Percentiles rank a stretch among this genome's conserved stretches.
phyloP scores from a whole-genome alignment of 1,284 basidiomycete genomes.

The Limonomyces culmigenus region DNA sequence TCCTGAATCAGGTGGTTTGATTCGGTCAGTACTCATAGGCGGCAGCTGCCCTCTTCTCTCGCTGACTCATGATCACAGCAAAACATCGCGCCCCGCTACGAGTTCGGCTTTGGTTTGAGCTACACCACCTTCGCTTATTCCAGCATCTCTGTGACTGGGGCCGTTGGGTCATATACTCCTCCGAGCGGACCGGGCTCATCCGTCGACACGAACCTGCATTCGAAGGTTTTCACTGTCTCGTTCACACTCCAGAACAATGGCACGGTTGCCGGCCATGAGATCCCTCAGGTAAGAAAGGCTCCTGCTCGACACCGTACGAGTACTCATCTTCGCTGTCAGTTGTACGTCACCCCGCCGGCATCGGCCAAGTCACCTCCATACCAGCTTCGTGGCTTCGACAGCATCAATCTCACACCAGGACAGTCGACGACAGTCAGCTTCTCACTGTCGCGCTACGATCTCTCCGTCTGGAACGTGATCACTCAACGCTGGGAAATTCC shows the following conservation, averaged over 20 bases:
- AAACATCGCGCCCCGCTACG: slow-evolving; percentile 40
- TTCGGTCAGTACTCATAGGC: slow-evolving; percentile 15
- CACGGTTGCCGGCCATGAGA: slow-evolving; percentile 28
- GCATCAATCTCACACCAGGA: slow-evolving; percentile 22
- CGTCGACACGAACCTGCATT: slow-evolving; percentile 29
- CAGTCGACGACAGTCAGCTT: slow-evolving; percentile 23
- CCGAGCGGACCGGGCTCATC: slow-evolving; percentile 26
- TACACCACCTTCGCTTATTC: slow-evolving; percentile 50
- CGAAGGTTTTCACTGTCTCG: slow-evolving; percentile 23
- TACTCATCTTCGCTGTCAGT: too few relatives aligned
- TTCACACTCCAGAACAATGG: slow-evolving; percentile 30
- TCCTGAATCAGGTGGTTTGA: slow-evolving; percentile 57
- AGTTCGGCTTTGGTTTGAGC: slow-evolving; percentile 52
- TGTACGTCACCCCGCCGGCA: slow-evolving; percentile 28
- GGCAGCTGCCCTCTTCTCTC: too few relatives aligned
- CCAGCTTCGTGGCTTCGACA: slow-evolving; percentile 31
- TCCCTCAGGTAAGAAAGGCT: slow-evolving; percentile 12
- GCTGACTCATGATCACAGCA: slow-evolving; percentile 20
- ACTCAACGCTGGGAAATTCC: slow-evolving; percentile 28
- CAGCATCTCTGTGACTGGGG: slow-evolving; percentile 23
- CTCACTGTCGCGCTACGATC: slow-evolving; percentile 22
- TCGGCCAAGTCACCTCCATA: slow-evolving; percentile 24
- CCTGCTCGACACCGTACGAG: too few relatives aligned
- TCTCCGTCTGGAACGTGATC: slow-evolving; percentile 26
- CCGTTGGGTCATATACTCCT: slow-evolving; percentile 19